Base-by-base conservation (phyloP, 2,329 filamentous ascomycete species). In the Thielaviopsis ethacetica region DNA sequence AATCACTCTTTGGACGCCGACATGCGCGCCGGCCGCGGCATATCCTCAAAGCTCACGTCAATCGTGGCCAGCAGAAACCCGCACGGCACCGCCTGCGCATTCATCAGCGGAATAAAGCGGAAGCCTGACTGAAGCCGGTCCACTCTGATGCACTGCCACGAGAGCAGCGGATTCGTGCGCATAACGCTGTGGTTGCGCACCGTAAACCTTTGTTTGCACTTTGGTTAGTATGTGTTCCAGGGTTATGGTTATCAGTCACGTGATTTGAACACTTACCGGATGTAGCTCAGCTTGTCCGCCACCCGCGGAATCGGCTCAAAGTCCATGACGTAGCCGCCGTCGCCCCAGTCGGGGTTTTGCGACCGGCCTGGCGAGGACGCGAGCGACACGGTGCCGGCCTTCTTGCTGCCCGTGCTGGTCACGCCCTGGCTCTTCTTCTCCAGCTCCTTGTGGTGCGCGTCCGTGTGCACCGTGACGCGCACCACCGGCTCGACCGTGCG, bases 391-490 rank as follows among this genome's bases (percentile, higher is more conserved):
- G 77, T 77, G 54, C 74, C 73, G 62, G 78, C 77, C 64, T 81
- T 80, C 60, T 75, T 63, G 22, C 58, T 47, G 24, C 62, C 62
- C n/a, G 59, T 64, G 19, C 68, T 67, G 27, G 66, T 69, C 22
- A 67, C 67, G 17, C 62, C 57, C 26, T 65, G 24, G n/a, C 53
- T 53, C 9, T 19, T 49, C 54, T 61, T 62, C 27, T 63, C 65
- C 64, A 61, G 66, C 51, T 62, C 69, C 62, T 63, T 70, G 63
- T 70, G 75, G 61, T 70, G 67, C 62, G 76, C 86, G 67, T 93
- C 89, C 17, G 91, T 81, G 68, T 94, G 88, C 59, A 96, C 71
- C 68, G 93, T 86, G 63, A 84, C 85, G 67, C 85, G 89, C 65
- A 95, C 79, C 61, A 86, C 81, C 1, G 88, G 88, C 47, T 82